A percentile compares a stretch with the other conserved stretches of the same genome.
phyloP scores from a whole-genome alignment of 805 yeast genomes.

The Metschnikowia noctiluminum region DNA sequence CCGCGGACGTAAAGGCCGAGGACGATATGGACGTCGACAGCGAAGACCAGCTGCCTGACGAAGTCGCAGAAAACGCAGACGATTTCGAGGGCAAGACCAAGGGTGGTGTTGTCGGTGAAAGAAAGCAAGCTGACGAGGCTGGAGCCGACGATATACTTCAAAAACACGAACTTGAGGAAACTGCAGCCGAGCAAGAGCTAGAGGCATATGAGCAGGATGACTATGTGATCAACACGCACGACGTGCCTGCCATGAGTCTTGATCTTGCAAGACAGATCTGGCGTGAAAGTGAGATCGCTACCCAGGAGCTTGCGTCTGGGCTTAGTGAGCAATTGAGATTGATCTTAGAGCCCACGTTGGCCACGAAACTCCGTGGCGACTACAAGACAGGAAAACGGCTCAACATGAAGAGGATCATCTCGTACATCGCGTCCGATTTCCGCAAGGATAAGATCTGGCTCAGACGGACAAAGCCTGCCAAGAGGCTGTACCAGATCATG shows the following conservation, averaged over 20 bases:
- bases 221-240: conserved; percentile 19
- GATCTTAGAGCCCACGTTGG: conserved; percentile 90
- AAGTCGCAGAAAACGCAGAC: conserved; percentile 26
- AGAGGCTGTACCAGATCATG: conserved; percentile 96
- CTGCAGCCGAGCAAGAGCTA: conserved; percentile 13
- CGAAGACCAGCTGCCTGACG: conserved; percentile 25
- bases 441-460: conserved; percentile 98
- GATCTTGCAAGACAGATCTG: conserved; percentile 77
- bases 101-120: conserved; percentile 51
- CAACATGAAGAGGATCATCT: conserved; percentile 96
- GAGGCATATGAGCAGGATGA: conserved; percentile 16
- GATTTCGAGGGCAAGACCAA: conserved; percentile 48
- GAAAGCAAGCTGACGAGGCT: conserved; percentile 25
- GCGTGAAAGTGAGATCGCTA: conserved; percentile 79
- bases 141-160: conserved; percentile 13
- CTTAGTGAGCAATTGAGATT: conserved; percentile 90
- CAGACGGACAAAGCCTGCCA: conserved; percentile 94
- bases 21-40: conserved; percentile 30
- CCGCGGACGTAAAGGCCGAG: conserved; percentile 26
- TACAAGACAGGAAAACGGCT: conserved; percentile 95
- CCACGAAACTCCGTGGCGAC: conserved; percentile 94
- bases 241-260: conserved; percentile 46
- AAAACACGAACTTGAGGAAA: conserved; percentile 18
- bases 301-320: conserved; percentile 82
- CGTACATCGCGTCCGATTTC: conserved; percentile 96